Percentiles rank a stretch among this genome's conserved stretches.
Evolutionary conservation across 2,329 filamentous ascomycete species (phyloP).

Genomic region (Fusarium tupiense): DNA sequence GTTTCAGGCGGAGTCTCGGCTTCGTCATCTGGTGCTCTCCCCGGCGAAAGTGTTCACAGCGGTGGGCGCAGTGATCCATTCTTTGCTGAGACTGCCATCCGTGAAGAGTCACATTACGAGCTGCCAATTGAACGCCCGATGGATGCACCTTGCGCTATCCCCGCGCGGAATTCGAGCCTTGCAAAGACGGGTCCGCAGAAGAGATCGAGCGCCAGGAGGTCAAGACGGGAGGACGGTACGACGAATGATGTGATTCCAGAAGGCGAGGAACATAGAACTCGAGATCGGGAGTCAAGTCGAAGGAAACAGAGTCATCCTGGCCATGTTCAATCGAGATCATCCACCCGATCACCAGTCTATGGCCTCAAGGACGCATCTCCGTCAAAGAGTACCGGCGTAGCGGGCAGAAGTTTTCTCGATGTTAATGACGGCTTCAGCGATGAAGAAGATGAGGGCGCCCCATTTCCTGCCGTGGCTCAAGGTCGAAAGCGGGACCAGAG

Average conservation of each 20-base stretch:
- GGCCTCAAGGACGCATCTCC: constrained; percentile 38
- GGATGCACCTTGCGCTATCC: constrained; percentile 65
- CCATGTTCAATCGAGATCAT: constrained; percentile 23
- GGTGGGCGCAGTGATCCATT: constrained; percentile 57
- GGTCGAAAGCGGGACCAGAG: constrained; percentile 62
- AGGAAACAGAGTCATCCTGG: constrained; percentile 28
- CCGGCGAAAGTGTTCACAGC: constrained; percentile 50
- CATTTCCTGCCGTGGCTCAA: constrained; percentile 74
- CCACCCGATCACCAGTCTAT: constrained; percentile 30
- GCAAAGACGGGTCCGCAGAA: constrained; percentile 65
- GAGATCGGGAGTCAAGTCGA: constrained; percentile 34
- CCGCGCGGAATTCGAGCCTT: constrained; percentile 74
- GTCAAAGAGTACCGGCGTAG: constrained; percentile 29
- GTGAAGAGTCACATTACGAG: constrained; percentile 60
- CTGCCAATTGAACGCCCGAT: constrained; percentile 41
- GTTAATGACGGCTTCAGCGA: constrained; percentile 45
- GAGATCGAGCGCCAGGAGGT: constrained; percentile 61
- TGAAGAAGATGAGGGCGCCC: constrained; percentile 70
- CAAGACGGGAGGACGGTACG: constrained; percentile 57
- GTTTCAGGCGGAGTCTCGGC: constrained; percentile 41
- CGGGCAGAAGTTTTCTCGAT: constrained; percentile 37
- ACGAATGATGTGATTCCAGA: constrained; percentile 56
- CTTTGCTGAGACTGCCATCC: constrained; percentile 63
- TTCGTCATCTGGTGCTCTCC: constrained; percentile 48
- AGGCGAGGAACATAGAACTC: constrained; percentile 47